Conservation (phyloP, 2,329 filamentous ascomycete species). For the Claviceps purpurea region DNA sequence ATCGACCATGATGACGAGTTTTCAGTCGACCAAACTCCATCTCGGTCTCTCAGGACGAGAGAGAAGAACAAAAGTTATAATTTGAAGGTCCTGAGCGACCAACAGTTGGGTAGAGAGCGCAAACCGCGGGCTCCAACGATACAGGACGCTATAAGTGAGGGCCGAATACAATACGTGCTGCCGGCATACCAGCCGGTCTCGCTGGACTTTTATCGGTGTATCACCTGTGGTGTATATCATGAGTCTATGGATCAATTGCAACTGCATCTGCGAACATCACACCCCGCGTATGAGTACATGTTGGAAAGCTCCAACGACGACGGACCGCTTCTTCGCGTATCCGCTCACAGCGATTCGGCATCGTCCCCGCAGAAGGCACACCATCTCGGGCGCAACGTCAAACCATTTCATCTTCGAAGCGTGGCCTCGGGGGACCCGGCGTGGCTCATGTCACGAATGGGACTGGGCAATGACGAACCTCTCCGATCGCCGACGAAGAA, state of each 20-base stretch:
- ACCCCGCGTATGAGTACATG: constrained; percentile 32
- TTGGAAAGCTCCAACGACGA: constrained; percentile 22
- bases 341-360: constrained; percentile 15
- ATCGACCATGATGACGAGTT: constrained; percentile 31
- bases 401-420: constrained; percentile 31
- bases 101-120: constrained; percentile 39
- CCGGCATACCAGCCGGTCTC: constrained; percentile 30
- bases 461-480: constrained; percentile 18
- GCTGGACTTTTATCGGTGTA: constrained; percentile 36
- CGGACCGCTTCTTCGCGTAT: constrained; percentile 27
- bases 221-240: constrained; percentile 35
- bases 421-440: constrained; percentile 31
- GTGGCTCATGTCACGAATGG: constrained; percentile 30
- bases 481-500: constrained; percentile 13
- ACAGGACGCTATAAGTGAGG: constrained; percentile 20
- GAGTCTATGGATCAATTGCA: constrained; percentile 34
- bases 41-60: constrained; percentile 35
- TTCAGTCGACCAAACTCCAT: constrained; percentile 37
- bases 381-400: constrained; percentile 28
- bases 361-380: constrained; percentile 23
- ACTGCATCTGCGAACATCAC: constrained; percentile 31
- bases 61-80: constrained; percentile 42
- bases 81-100: constrained; percentile 43
- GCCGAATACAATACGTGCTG: constrained; percentile 31
- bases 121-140: constrained; percentile 22